These are phyloP conservation scores for Mortierella sp. DNA, from an alignment of 371 early-diverging fungal species.

Conservation along the genomic window DNA sequence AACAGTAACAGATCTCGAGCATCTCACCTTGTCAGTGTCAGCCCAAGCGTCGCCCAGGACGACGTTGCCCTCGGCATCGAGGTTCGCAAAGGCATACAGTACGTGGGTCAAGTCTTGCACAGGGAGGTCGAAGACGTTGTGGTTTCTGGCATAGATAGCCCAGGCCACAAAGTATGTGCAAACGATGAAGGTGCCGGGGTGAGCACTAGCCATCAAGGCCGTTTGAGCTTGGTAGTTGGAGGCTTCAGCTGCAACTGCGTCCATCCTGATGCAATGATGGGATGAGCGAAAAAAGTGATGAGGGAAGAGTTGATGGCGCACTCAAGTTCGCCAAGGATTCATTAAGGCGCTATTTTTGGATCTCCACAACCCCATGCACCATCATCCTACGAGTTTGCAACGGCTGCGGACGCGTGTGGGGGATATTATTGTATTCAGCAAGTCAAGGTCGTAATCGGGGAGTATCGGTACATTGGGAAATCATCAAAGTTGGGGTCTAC, in stretches of 20 bases:
- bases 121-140: conserved; percentile 71
- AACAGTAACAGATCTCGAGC: not conserved
- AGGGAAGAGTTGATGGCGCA: no score
- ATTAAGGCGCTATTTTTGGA: conserved; percentile 1
- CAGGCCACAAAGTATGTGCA: conserved; percentile 69
- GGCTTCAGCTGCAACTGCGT: conserved; percentile 11
- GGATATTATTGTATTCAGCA: no score
- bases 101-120: conserved; percentile 80
- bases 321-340: no score
- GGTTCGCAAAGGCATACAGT: conserved; percentile 91
- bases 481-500: no score
- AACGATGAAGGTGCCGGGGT: conserved; percentile 49
- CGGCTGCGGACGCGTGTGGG: no score
- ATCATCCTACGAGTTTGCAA: no score
- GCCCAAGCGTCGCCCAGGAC: conserved; percentile 81
- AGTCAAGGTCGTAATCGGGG: no score
- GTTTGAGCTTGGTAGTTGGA: conserved; percentile 21
- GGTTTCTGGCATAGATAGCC: conserved; percentile 81
- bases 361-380: no score
- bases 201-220: conserved; percentile 15
- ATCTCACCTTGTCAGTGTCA: conserved; percentile 74
- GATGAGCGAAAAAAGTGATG: not conserved
- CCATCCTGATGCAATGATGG: conserved; percentile 10
- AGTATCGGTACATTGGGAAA: no score
- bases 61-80: conserved; percentile 72